Conservation (phyloP, 2,329 filamentous ascomycete genomes). For the Colletotrichum eleusines region DNA sequence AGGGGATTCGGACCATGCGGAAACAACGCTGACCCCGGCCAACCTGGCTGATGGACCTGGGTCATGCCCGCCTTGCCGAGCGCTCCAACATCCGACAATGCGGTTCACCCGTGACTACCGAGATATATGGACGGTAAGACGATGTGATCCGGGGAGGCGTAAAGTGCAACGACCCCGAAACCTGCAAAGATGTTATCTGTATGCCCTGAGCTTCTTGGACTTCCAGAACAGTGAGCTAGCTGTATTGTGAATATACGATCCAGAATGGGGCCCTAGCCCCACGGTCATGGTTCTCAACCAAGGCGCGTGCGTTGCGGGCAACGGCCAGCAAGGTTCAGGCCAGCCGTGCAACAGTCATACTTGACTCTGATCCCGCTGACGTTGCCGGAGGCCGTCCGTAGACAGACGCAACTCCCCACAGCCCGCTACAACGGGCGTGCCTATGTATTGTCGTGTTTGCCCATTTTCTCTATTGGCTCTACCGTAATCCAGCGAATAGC, state of each 20-base stretch:
- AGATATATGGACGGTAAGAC: constrained; percentile 31
- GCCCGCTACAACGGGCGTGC: constrained; percentile 16
- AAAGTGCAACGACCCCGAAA: constrained; percentile 24
- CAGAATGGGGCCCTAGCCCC: constrained; percentile 9
- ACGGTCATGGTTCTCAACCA: neutral
- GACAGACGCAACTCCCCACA: constrained; percentile 22
- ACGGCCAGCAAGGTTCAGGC: constrained; percentile 14
- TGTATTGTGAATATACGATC: neutral
- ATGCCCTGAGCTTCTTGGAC: constrained; percentile 17
- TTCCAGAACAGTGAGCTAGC: constrained; percentile 2
- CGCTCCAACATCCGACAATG: constrained; percentile 29
- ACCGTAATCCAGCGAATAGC: neutral
- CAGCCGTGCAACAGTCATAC: constrained; percentile 35
- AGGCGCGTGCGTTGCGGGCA: constrained; percentile 24
- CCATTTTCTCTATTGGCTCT: neutral
- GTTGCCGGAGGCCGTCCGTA: constrained; percentile 25
- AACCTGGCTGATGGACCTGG: constrained; percentile 8
- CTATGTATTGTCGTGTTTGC: neutral
- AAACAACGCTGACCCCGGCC: constrained; percentile 20
- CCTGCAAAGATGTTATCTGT: constrained; percentile 16
- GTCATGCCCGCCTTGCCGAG: constrained; percentile 21
- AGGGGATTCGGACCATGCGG: constrained; percentile 13
- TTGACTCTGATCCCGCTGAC: constrained; percentile 19
- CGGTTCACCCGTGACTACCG: constrained; percentile 29
- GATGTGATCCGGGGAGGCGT: constrained; percentile 23